Evolutionary conservation across 148 eudicot species (phyloP), one percentile per base, ranked within the genome.

Genomic region (Cornus suecica): DNA sequence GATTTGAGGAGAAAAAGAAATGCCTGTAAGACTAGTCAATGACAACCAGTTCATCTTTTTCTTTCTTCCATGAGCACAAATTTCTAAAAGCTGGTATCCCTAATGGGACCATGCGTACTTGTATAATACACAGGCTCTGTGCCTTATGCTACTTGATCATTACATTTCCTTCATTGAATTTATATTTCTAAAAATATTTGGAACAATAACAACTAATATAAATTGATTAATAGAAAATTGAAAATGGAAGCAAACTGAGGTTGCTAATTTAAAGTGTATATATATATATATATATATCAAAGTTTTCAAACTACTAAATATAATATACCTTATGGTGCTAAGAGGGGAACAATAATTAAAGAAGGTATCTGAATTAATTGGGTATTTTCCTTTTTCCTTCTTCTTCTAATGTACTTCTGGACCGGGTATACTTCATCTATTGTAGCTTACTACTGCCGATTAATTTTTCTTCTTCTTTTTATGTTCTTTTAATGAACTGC

Each of bases 11-110:
- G 24, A 69, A 70, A 42, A 52, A 52, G 72, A 42, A 27, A 18
- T 29, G 27, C 66, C 61, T 30, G 23, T 5, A 22, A 58, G 66
- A 51, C 42, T 56, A 70, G 77, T 61, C 84, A 70, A n/a, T 65
- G 42, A 14, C 66, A 56, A 30, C 31, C 32, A 58, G 29, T 32
- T 64, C 26, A 78, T 20, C 81, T 83, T 85, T 75, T 73, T 67
- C 79, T 78, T 77, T 79, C 28, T 78, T 61, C 69, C 71, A 75
- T 68, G 67, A 76, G 45, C 56, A 14, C 58, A 68, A 30, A 41
- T 32, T 58, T 56, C 13, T 25, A 56, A 24, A 51, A 66, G 23
- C 1, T 41, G 20, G 24, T 51, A 24, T 23, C 56, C 26, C 16
- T 24, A 58, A 34, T n/a, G 25, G 52, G 73, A 20, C 60, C 72